Base-by-base conservation (phyloP, 2,329 filamentous ascomycete species). In the Xylariaceae sp. region DNA sequence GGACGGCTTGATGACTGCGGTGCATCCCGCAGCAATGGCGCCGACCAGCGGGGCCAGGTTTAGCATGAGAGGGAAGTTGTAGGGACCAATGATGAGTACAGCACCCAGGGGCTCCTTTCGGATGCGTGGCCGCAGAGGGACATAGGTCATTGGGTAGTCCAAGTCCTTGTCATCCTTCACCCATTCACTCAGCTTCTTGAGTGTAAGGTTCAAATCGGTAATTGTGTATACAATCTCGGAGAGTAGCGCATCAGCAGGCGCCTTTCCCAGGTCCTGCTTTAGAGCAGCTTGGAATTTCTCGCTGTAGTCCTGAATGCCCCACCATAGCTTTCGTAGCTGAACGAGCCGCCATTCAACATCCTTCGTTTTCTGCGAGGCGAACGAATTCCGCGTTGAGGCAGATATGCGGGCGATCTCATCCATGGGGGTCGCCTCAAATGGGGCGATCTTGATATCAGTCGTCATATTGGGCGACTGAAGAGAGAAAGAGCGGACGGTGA, bases 281-380 rank as follows among this genome's bases (percentile, higher is more conserved):
- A 89, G 78, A 17, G 91, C 89, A 62, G 88, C 85, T 51, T 80
- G 61, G 47, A 97, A 74, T 53, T 84, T 77, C 34, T 80, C 71
- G 42, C 82, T 76, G 62, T 87, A 83, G 71, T 97, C 91, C 51
- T 81, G 81, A 52, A 96, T 64, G 7, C 79, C 89, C 93, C 93
- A 97, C 73, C 95, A 97, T 42, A 97, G 82, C 75, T 89, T 91
- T 55, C 90, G 85, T 47, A 98, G 80, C 74, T 97, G 93, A 41
- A 80, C 74, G 49, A 90, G 73, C 49, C 93, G 83, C 70, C 85
- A 97, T 57, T 87, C 78, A 46, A 96, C 62, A 41, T 87, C 77
- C 61, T 89, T 89, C 33, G 90, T 96, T 68, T 84, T 86, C 63
- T 89, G 83, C 15, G 86, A 77, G 54, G 76, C 74, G 67, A 88